These are phyloP conservation scores for Clarireedia homoeocarpa DNA, from an alignment of 2,329 filamentous ascomycete species.

Conservation along the genomic window DNA sequence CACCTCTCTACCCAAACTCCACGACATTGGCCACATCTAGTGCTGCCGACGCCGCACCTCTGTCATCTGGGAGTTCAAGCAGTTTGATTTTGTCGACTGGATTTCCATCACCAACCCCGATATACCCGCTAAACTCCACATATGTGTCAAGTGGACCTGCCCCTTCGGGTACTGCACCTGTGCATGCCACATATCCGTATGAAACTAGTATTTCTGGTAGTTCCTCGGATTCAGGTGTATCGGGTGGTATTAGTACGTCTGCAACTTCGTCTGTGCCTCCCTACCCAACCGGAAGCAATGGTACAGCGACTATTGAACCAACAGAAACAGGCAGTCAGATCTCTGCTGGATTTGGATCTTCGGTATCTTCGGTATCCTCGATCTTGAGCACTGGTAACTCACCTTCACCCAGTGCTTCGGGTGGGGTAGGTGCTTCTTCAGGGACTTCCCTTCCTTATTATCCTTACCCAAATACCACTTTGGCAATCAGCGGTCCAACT, in stretches of 20 bases:
- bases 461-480: slow-evolving; percentile 8
- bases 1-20: slow-evolving; percentile 3
- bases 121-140: not conserved
- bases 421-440: slow-evolving; percentile 3
- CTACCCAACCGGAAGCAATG: slow-evolving; percentile 12
- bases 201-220: not conserved
- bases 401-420: slow-evolving; percentile 8
- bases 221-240: not conserved
- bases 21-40: not conserved
- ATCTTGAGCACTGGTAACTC: slow-evolving; percentile 8
- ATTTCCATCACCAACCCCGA: not conserved
- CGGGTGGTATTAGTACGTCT: not conserved
- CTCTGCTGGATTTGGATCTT: not conserved
- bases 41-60: not conserved
- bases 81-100: slow-evolving; percentile 1
- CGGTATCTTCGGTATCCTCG: not conserved
- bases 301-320: slow-evolving; percentile 1
- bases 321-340: slow-evolving; percentile 4
- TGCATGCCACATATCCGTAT: not conserved
- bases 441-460: slow-evolving; percentile 6
- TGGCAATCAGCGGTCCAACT: not conserved
- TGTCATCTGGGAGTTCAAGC: not conserved
- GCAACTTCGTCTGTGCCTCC: slow-evolving; percentile 2
- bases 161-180: not conserved
- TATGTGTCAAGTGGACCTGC: not conserved